Evolutionary conservation across 1,139 yeast species (phyloP), one percentile per base, ranked within the genome.

Genomic region (Hansenula lynferdii): DNA sequence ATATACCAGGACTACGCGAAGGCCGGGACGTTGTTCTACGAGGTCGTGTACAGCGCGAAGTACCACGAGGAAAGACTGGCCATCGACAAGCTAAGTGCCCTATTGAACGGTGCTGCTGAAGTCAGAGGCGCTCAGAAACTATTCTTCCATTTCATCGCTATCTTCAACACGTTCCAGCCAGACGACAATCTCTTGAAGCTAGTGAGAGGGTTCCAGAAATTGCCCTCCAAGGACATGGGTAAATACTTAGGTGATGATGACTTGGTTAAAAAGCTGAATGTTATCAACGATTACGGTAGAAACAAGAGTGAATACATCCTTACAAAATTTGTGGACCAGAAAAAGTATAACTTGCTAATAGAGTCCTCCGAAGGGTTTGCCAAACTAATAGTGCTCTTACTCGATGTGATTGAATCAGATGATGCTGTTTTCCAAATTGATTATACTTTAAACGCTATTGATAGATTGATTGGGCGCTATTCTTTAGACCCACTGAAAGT

Each of bases 341-440:
- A 75, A 51, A 78, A 85, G 44, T 89, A 67, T 62, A 86, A 86
- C 44, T 62, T 89, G 23, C 53, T 86, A n/a, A 76, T 80, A 39
- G 97, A 90, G 58, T 85, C 85, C 48, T 64, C 79, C 14, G 92
- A 83, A 56, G 98, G 97, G 1, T 92, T 77, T 60, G 62, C 95
- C 14, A 80, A 81, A 51, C 64, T 85, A 28, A 61, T 80, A 0
- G 71, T 71, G 8, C 78, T 80, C 41, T 47, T 85, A n/a, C 60
- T 62, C 41, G 48, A 61, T 3, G 69, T 78, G 3, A 63, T 76
- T 34, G 58, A 57, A 27, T 64, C 67, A 21, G 61, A 63, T 3
- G 70, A 72, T 39, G 63, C 74, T 8, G 50, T 55, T 8, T 64
- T 56, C 31, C 72, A 73, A 45, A 64, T 79, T 1, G 64, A 66